Percentiles rank a stretch among this genome's conserved stretches.
phyloP scores from a whole-genome alignment of 2,329 filamentous ascomycete species.

The Epichloe elymi region DNA sequence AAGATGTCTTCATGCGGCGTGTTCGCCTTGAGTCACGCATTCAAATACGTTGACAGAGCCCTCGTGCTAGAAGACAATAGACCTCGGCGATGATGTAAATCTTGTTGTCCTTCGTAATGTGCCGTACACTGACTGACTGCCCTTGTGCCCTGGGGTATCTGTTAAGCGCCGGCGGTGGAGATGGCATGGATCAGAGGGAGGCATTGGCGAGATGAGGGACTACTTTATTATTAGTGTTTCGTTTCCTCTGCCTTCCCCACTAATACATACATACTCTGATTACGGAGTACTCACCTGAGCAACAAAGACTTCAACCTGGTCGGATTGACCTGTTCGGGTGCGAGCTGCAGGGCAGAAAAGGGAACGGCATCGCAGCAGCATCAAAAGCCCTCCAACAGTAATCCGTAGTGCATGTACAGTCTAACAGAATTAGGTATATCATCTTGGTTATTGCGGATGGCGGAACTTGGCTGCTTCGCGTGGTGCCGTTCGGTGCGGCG shows the following conservation, averaged over 20 bases:
- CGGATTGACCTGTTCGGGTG: too few species aligned
- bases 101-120: neutral
- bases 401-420: too few species aligned
- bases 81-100: neutral
- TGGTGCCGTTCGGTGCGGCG: neutral
- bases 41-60: neutral
- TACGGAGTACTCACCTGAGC: too few species aligned
- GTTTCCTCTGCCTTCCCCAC: constrained; percentile 5
- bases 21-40: neutral
- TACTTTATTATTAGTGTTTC: constrained; percentile 1
- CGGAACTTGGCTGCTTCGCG: too few species aligned
- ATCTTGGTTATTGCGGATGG: too few species aligned
- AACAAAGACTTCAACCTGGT: too few species aligned
- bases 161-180: neutral
- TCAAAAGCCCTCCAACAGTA: too few species aligned
- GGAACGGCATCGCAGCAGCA: too few species aligned
- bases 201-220: neutral
- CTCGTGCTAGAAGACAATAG: neutral
- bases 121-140: neutral
- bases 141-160: neutral
- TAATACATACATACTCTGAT: neutral
- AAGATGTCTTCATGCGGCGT: neutral
- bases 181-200: constrained; percentile 1
- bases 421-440: too few species aligned
- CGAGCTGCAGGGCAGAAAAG: too few species aligned